Evolutionary conservation across 202 grass and related monocot species (phyloP).

Genomic region (Setaria italica): DNA sequence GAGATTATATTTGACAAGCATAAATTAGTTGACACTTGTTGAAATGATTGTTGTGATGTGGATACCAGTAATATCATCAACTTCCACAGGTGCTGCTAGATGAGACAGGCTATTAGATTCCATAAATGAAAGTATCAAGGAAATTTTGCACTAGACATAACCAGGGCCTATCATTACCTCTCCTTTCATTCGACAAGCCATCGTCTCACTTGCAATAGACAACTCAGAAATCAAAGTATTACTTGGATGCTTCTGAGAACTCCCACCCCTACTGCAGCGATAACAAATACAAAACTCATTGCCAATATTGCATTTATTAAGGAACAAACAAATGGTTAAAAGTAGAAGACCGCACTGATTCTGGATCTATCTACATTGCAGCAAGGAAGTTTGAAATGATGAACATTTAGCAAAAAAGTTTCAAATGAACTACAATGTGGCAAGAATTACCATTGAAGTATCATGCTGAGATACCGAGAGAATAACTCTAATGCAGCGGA

Average conservation of each 20-base stretch:
- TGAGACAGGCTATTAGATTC: slow-evolving; percentile 47
- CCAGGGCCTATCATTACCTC: slow-evolving; percentile 58
- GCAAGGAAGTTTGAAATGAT: slow-evolving; percentile 28
- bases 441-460: slow-evolving; percentile 71
- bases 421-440: neutral
- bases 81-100: slow-evolving; percentile 78
- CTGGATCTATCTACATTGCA: neutral
- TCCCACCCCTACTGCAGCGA: slow-evolving; percentile 50
- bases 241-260: slow-evolving; percentile 52
- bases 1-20: slow-evolving; percentile 77
- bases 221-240: slow-evolving; percentile 75
- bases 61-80: slow-evolving; percentile 75
- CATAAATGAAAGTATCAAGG: slow-evolving; percentile 22
- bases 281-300: slow-evolving; percentile 4
- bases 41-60: slow-evolving; percentile 64
- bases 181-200: slow-evolving; percentile 67
- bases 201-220: slow-evolving; percentile 62
- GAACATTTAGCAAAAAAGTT: neutral
- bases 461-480: slow-evolving; percentile 61
- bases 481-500: slow-evolving; percentile 68
- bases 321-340: slow-evolving; percentile 13
- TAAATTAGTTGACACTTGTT: slow-evolving; percentile 58
- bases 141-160: slow-evolving; percentile 28
- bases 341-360: slow-evolving; percentile 11
- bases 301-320: slow-evolving; percentile 1